phyloP scores from a whole-genome alignment of 805 yeast genomes.

The Millerozyma miso region DNA sequence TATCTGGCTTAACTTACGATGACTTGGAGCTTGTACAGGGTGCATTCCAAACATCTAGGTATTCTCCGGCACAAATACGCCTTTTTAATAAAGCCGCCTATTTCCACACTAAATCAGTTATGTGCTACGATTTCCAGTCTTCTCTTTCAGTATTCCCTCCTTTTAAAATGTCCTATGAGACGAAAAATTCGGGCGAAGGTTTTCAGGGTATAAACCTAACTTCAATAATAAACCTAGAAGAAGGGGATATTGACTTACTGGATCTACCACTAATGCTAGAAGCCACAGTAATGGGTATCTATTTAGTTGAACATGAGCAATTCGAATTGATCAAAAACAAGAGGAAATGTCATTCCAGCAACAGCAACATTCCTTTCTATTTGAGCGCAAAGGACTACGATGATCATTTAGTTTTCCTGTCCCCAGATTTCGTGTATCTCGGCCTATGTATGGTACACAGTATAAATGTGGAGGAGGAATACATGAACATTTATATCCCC shows the following conservation, averaged over 20 bases:
- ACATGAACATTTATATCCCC: slow-evolving; percentile 59
- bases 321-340: slow-evolving; percentile 19
- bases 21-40: slow-evolving; percentile 31
- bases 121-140: slow-evolving; percentile 17
- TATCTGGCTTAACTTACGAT: slow-evolving; percentile 23
- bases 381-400: slow-evolving; percentile 13
- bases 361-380: slow-evolving; percentile 13
- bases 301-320: slow-evolving; percentile 21
- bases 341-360: slow-evolving; percentile 6
- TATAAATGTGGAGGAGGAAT: slow-evolving; percentile 34
- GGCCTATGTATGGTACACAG: slow-evolving; percentile 70
- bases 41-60: slow-evolving; percentile 23
- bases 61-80: slow-evolving; percentile 52
- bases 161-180: slow-evolving; percentile 23
- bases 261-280: slow-evolving; percentile 34
- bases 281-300: slow-evolving; percentile 38
- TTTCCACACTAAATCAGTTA: slow-evolving; percentile 40
- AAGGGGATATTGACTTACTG: slow-evolving; percentile 13
- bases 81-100: slow-evolving; percentile 47
- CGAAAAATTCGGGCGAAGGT: slow-evolving; percentile 3
- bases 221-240: slow-evolving; percentile 20
- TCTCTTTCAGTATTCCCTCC: slow-evolving; percentile 25
- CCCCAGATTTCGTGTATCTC: slow-evolving; percentile 22
- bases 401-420: slow-evolving; percentile 8
- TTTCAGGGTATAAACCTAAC: slow-evolving; percentile 23